Base-by-base conservation (phyloP, 2,329 filamentous ascomycete genomes). In the Xylariaceae sp. region DNA sequence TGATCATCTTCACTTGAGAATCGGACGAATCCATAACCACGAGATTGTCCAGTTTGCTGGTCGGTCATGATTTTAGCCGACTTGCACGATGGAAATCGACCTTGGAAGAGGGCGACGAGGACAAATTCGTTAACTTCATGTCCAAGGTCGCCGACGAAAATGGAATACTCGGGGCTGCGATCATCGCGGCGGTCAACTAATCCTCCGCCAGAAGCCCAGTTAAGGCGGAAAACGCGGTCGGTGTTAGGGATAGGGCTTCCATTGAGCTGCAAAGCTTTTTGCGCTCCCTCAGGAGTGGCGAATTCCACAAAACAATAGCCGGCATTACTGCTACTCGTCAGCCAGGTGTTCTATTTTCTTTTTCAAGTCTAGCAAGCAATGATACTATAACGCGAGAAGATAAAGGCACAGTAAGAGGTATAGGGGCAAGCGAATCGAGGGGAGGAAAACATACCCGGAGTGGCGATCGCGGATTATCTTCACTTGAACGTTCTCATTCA, bases 21-120 rank as follows among this genome's bases (percentile, higher is more conserved):
- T 63, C 94, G 90, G 49, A 99, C 94, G 67, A 99, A 99, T 44
- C 94, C 94, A 68, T 99, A 99, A 53, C 94, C 94, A 60, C 94
- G 91, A 60, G 92, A 96, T 83, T 97, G 92, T 65, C 94, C 94
- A 60, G 88, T 95, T 75, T 97, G 94, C 57, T 94, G 92, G 68
- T 99, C 94, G 57, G 92, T 96, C 94, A 99, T 99, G 75, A 99
- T 99, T 82, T 99, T 99, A 68, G 94, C 94, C 36, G 91, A 96
- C 80, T 97, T 97, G 88, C 92, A 97, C 8, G 91, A 95, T 0
- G 88, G 88, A 80, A 95, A 99, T 58, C 92, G 90, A 68, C 86
- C 87, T 76, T 97, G 92, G 83, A 99, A 99, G 47, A 99, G 86
- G 22, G 92, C 95, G 50, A 97, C 92, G 56, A 99, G 80, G 54